phyloP scores from a whole-genome alignment of 306 rosid genomes.

The Vigna nakashimae region DNA sequence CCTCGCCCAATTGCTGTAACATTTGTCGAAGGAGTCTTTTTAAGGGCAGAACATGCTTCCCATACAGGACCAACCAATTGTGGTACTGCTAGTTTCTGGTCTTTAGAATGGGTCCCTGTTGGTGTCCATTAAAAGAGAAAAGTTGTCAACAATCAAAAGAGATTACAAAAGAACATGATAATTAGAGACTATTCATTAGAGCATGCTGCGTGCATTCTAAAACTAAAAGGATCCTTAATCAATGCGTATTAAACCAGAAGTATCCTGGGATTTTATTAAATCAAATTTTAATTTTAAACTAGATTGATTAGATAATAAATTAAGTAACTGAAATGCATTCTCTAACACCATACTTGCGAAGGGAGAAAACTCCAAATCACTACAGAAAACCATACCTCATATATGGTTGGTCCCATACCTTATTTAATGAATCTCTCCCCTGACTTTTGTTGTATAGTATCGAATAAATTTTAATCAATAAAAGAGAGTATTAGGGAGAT shows the following conservation, averaged over 20 bases:
- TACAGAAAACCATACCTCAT: not conserved
- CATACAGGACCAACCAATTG: conserved; percentile 85
- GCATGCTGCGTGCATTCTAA: not conserved
- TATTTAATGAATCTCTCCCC: too few species aligned
- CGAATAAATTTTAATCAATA: too few species aligned
- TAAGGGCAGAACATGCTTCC: conserved; percentile 85
- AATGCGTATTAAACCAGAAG: not conserved
- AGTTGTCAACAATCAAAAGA: conserved; percentile 15
- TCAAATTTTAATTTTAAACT: too few species aligned
- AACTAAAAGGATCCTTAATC: not conserved
- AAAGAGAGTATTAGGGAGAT: too few species aligned
- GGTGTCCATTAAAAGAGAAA: conserved; percentile 44
- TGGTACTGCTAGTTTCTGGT: conserved; percentile 58
- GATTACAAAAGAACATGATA: conserved; percentile 3
- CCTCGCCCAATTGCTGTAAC: conserved; percentile 84
- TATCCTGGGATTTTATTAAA: too few species aligned
- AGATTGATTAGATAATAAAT: too few species aligned
- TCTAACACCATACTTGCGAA: not conserved
- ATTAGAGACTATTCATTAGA: not conserved
- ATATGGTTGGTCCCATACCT: not conserved
- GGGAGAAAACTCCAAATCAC: not conserved
- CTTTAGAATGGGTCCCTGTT: conserved; percentile 62
- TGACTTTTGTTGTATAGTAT: too few species aligned
- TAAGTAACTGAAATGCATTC: too few species aligned
- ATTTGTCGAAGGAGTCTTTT: conserved; percentile 82